phyloP scores from a whole-genome alignment of 768 basidiomycete genomes.

The Sistotremastrum suecicum region DNA sequence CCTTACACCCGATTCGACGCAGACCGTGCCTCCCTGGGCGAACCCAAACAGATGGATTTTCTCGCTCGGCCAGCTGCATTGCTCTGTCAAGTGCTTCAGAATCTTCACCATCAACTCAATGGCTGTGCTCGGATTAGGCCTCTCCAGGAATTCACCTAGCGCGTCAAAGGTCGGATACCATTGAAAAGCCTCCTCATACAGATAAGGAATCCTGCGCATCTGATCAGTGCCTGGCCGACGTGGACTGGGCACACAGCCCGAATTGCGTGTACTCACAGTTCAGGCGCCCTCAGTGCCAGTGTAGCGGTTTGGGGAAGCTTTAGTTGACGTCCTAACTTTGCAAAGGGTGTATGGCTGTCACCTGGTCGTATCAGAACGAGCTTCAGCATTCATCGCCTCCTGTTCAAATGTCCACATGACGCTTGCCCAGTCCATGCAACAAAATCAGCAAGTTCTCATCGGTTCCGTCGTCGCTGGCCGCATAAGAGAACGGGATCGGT shows the following conservation, averaged over 20 bases:
- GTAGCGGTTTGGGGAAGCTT: conserved; percentile 85
- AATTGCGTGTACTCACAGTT: conserved; percentile 34
- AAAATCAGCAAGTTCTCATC: conserved; percentile 79
- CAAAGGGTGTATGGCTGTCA: conserved; percentile 69
- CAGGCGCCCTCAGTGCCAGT: conserved; percentile 67
- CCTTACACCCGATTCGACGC: conserved; percentile 46
- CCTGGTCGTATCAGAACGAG: conserved; percentile 29
- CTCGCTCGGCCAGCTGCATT: conserved; percentile 50
- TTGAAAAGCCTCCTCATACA: conserved; percentile 68
- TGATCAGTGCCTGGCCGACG: not conserved
- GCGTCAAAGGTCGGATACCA: conserved; percentile 78
- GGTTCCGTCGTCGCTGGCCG: conserved; percentile 65
- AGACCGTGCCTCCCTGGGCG: conserved; percentile 74
- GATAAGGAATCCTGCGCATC: conserved; percentile 49
- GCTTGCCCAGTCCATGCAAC: conserved; percentile 72
- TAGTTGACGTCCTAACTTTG: conserved; percentile 53
- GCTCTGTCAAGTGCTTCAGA: conserved; percentile 39
- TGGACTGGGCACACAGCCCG: no score
- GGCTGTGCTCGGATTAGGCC: conserved; percentile 61
- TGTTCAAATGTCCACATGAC: not conserved
- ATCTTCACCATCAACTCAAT: conserved; percentile 40
- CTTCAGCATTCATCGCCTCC: not conserved
- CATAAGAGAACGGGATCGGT: conserved; percentile 48
- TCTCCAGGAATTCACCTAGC: conserved; percentile 55
- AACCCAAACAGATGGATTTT: conserved; percentile 84